These are phyloP conservation scores for Cutaneotrichosporon cutaneum DNA, from an alignment of 1,284 basidiomycete species.

Conservation along the genomic window DNA sequence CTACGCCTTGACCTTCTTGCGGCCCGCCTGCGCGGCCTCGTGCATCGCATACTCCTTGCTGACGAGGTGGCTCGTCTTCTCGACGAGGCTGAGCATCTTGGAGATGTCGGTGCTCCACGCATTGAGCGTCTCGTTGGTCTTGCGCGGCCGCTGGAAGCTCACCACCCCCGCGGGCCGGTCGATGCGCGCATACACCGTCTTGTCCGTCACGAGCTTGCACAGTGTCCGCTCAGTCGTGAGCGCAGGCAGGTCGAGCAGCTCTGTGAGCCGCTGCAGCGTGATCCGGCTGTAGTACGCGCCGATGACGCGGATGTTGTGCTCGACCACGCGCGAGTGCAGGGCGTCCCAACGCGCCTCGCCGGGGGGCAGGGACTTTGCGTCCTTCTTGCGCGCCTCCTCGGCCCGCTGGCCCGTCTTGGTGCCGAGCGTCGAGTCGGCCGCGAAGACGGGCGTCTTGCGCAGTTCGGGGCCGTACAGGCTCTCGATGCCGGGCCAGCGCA, in stretches of 20 bases:
- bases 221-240: conserved; percentile 84
- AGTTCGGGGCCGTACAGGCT: conserved; percentile 82
- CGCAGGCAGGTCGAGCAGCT: conserved; percentile 80
- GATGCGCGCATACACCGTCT: conserved; percentile 88
- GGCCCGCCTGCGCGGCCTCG: conserved; percentile 40
- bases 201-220: conserved; percentile 83
- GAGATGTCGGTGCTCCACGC: conserved; percentile 96
- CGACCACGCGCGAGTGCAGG: conserved; percentile 91
- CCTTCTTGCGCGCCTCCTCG: conserved; percentile 26
- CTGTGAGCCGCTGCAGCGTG: conserved; percentile 74
- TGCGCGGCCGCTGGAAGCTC: conserved; percentile 73
- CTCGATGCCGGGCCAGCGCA: conserved; percentile 98
- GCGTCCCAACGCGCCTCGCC: conserved; percentile 87
- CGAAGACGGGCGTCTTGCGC: conserved; percentile 77
- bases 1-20: conserved; percentile 43
- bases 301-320: conserved; percentile 97
- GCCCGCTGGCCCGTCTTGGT: conserved; percentile 40
- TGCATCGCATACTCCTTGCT: conserved; percentile 55
- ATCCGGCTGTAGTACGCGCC: conserved; percentile 94
- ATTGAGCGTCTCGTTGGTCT: conserved; percentile 86
- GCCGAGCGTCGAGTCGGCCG: conserved; percentile 48
- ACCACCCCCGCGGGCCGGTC: conserved; percentile 89
- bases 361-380: conserved; percentile 32
- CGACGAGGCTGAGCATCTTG: conserved; percentile 62
- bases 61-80: conserved; percentile 58